Percentiles rank a stretch among this genome's conserved stretches.
phyloP scores from a whole-genome alignment of 139 green algal species.

The Volvox africanus region DNA sequence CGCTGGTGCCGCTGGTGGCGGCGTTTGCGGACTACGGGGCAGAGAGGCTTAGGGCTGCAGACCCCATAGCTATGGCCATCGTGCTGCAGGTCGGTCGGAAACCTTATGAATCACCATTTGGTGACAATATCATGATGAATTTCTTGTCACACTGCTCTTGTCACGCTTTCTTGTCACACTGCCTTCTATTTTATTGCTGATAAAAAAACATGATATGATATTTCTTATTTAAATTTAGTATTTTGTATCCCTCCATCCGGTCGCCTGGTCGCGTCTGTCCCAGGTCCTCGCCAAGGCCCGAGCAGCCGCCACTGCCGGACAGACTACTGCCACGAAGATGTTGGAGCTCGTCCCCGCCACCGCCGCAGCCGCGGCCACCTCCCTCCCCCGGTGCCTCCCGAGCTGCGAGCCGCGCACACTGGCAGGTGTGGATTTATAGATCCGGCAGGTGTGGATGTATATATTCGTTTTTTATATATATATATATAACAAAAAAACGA shows the following conservation, averaged over 20 bases:
- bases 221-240: no score
- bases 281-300: constrained; percentile 5
- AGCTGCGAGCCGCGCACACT: constrained; percentile 9
- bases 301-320: background rate
- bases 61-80: background rate
- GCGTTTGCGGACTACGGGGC: constrained; percentile 14
- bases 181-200: no score
- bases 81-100: constrained; percentile 11
- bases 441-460: background rate
- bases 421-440: background rate
- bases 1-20: constrained; percentile 12
- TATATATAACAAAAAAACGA: no score
- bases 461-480: no score
- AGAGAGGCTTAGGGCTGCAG: background rate
- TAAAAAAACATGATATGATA: no score
- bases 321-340: background rate
- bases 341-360: background rate
- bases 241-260: background rate
- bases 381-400: background rate
- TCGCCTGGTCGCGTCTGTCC: background rate
- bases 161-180: no score
- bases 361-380: background rate
- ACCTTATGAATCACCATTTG: no score
- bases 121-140: background rate
- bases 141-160: no score